Evolutionary conservation across 768 basidiomycete species (phyloP).

Genomic region (Naganishia kalamii): DNA sequence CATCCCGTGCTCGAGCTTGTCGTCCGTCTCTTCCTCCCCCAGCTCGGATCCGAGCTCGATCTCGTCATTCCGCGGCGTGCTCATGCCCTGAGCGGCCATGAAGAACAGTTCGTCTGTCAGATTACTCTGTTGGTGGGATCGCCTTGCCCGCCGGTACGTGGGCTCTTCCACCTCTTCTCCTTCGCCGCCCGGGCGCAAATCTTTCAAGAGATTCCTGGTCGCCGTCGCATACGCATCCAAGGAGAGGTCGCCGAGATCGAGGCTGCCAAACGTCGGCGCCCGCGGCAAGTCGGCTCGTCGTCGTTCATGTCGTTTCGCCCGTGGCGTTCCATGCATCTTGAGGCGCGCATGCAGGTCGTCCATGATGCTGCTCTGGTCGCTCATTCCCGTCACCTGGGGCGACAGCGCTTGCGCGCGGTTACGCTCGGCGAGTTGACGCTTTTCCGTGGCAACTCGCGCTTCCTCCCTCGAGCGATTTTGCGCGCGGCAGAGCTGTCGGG

Average conservation of each 20-base stretch:
- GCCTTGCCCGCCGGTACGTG: slow-evolving; percentile 8
- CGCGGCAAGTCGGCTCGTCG: slow-evolving; percentile 27
- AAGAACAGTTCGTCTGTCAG: slow-evolving; percentile 15
- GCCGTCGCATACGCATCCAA: slow-evolving; percentile 13
- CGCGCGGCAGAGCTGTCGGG: slow-evolving; percentile 69
- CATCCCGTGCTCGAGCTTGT: not conserved
- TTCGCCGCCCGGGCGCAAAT: not conserved
- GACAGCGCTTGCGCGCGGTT: slow-evolving; percentile 35
- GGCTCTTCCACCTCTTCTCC: not conserved
- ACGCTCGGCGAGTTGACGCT: slow-evolving; percentile 55
- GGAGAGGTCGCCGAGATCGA: slow-evolving; percentile 1
- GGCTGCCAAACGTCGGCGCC: slow-evolving; percentile 13
- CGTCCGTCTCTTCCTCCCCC: not conserved
- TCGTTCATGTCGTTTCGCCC: slow-evolving; percentile 36
- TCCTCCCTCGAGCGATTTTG: slow-evolving; percentile 72
- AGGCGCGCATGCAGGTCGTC: slow-evolving; percentile 41
- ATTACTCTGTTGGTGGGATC: not conserved
- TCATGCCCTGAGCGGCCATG: slow-evolving; percentile 4
- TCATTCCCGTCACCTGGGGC: slow-evolving; percentile 41
- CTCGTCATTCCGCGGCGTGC: too few relatives aligned
- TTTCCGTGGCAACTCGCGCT: slow-evolving; percentile 62
- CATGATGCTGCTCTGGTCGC: slow-evolving; percentile 33
- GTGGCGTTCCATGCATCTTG: slow-evolving; percentile 43
- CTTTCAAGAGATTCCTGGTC: slow-evolving; percentile 6
- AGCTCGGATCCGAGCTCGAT: too few relatives aligned